A percentile compares a stretch with the other conserved stretches of the same genome.
Conservation (phyloP, 331 rosid genomes). For the Dryas integrifolia region DNA sequence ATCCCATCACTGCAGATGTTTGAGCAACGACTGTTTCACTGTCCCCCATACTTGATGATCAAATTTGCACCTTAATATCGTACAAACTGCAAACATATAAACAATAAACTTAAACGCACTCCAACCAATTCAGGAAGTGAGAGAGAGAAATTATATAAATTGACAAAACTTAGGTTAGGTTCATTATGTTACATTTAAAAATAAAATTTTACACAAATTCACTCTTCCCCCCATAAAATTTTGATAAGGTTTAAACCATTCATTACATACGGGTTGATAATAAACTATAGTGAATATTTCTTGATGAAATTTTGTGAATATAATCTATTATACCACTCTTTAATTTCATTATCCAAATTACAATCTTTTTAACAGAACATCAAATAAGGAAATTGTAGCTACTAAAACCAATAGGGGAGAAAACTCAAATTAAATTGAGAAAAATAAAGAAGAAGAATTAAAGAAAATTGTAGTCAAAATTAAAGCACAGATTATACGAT, state of each 20-base stretch:
- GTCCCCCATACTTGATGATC: constrained; percentile 54
- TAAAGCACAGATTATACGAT: background rate
- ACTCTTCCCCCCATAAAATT: background rate
- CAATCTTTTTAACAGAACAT: background rate
- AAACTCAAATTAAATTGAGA: background rate
- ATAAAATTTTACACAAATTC: background rate
- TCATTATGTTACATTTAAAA: background rate
- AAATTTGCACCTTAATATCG: constrained; percentile 13
- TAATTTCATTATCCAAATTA: background rate
- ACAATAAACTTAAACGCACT: background rate
- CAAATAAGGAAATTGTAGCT: background rate
- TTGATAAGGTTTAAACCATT: background rate
- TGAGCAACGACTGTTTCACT: constrained; percentile 65
- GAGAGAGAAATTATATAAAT: too few species aligned
- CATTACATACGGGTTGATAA: background rate
- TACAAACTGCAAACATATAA: constrained; percentile 31
- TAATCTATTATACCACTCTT: too few species aligned
- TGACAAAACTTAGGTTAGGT: background rate
- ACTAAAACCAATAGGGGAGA: background rate
- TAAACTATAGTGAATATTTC: too few species aligned
- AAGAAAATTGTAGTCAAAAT: background rate
- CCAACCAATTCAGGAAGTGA: background rate
- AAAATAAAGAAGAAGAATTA: background rate
- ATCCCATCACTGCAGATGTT: constrained; percentile 45
- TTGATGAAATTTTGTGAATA: too few species aligned